A percentile compares a stretch with the other conserved stretches of the same genome.
Conservation (phyloP, 1,284 basidiomycete genomes). For the Cutaneotrichosporon cutaneum region DNA sequence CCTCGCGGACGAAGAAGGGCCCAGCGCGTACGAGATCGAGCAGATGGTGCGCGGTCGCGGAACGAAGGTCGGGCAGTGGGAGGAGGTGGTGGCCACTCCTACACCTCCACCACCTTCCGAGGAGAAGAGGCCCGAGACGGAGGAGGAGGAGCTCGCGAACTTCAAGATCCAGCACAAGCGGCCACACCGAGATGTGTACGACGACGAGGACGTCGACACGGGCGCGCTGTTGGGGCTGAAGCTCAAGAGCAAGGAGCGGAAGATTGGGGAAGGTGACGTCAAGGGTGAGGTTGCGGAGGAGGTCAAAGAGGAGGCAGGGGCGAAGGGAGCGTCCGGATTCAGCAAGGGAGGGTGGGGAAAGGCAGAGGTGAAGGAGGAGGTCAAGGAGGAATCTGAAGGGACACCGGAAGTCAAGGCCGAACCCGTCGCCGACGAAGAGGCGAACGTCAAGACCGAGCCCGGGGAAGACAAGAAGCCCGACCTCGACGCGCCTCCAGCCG, state of each 20-base stretch:
- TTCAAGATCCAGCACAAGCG: constrained; percentile 38
- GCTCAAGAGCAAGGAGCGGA: constrained; percentile 41
- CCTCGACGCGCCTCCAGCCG: constrained; percentile 8
- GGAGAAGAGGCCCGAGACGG: constrained; percentile 2
- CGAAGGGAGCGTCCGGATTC: constrained; percentile 9
- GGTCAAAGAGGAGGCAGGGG: constrained; percentile 10
- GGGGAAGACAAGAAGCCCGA: constrained; percentile 5
- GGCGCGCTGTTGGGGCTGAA: constrained; percentile 35
- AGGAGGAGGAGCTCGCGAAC: constrained; percentile 36
- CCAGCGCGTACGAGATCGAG: constrained; percentile 57
- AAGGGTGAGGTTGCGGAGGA: constrained; percentile 5
- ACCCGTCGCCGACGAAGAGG: neutral
- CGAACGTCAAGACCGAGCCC: constrained; percentile 25
- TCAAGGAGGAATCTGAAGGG: constrained; percentile 15
- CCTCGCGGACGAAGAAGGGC: constrained; percentile 65
- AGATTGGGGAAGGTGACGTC: constrained; percentile 14
- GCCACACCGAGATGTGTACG: constrained; percentile 39
- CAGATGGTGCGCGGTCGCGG: constrained; percentile 63
- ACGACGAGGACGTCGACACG: constrained; percentile 48
- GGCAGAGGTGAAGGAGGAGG: constrained; percentile 3
- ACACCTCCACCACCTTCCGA: constrained; percentile 5
- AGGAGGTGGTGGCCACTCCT: constrained; percentile 58
- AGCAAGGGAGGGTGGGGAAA: constrained; percentile 12
- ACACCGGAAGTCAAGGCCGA: neutral
- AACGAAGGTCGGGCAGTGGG: constrained; percentile 81